Evolutionary conservation across 306 rosid species (phyloP), one percentile per base, ranked within the genome.

Genomic region (Vachellia pachyceras): DNA sequence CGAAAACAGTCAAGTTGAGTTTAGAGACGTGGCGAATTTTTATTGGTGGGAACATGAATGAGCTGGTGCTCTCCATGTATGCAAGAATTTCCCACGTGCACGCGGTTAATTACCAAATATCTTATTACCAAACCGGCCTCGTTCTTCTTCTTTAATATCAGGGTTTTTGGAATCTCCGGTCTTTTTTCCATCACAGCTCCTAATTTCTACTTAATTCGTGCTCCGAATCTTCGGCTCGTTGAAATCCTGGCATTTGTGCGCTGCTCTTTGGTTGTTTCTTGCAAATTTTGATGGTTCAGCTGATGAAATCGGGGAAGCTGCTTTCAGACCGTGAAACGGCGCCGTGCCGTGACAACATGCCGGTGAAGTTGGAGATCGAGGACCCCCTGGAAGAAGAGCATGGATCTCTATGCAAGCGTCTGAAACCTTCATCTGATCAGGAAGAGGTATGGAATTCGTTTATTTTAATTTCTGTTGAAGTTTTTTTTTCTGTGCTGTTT

Each of bases 301-400:
- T 83, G 79, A 92, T 89, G 97, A 90, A 77, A 81, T 90, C 91
- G 2, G 83, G 84, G 75, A 86, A 82, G 79, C 82, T 64, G 77
- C 75, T 63, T 76, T 80, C 87, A 36, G 89, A 84, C 58, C 77
- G 54, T 37, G 93, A 86, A 79, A 69, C 89, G 63, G 46, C 87
- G 57, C 63, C 87, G 60, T 22, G 46, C 79, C 86, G 78, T 58
- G 91, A 84, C n/a, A 82, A 85, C 86, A 47, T 69, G 10, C 83
- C 90, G 50, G 90, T 89, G 81, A 94, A 92, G 85, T 74, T 87
- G 82, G 98, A 92, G 91, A 85, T 90, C 60, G 97, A 91, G 79
- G 98, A 94, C 12, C 22, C 90, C 3, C 83, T 88, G 14, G 92
- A 92, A 64, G 94, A 91, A 36, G 90, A 91, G 39, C 85, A 88